Conservation (phyloP, 352 stramenopile genomes). For the Peronospora destructor region DNA sequence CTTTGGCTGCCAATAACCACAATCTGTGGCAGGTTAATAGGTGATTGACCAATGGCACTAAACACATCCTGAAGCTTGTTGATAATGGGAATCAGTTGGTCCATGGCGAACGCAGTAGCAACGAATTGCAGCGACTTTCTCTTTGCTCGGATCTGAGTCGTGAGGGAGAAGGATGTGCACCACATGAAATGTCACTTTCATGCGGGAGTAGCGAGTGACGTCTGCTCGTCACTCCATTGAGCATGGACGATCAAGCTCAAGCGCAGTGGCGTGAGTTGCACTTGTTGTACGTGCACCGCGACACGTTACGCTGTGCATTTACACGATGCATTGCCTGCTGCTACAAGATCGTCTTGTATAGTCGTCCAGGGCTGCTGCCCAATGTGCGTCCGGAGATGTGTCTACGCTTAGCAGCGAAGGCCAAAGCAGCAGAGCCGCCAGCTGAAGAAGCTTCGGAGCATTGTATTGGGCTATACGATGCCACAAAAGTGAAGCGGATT, state of each 20-base stretch:
- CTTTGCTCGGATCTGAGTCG: conserved; percentile 9
- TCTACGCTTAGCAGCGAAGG: conserved; percentile 34
- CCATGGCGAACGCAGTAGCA: conserved; percentile 65
- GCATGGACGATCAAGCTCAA: conserved; percentile 6
- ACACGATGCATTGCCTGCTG: conserved; percentile 77
- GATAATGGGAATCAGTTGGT: conserved; percentile 98
- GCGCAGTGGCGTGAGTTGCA: conserved; percentile 39
- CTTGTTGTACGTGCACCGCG: conserved; percentile 53
- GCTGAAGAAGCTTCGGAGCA: conserved; percentile 3
- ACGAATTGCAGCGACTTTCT: neutral
- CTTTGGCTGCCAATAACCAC: conserved; percentile 96
- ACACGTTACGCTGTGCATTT: conserved; percentile 65
- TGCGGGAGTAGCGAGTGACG: conserved; percentile 2
- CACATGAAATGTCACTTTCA: conserved; percentile 3
- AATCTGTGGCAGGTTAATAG: conserved; percentile 97
- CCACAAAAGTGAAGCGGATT: conserved; percentile 40
- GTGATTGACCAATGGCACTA: conserved; percentile 90
- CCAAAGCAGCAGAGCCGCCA: conserved; percentile 2
- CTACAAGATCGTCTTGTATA: conserved; percentile 82
- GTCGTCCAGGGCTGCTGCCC: conserved; percentile 42
- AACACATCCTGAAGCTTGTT: conserved; percentile 99
- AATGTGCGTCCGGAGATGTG: conserved; percentile 78
- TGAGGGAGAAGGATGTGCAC: conserved; percentile 2
- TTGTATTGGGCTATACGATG: conserved; percentile 55
- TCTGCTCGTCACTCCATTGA: conserved; percentile 8